phyloP scores from a whole-genome alignment of 2,329 filamentous ascomycete genomes.

The Colletotrichum aenigma region DNA sequence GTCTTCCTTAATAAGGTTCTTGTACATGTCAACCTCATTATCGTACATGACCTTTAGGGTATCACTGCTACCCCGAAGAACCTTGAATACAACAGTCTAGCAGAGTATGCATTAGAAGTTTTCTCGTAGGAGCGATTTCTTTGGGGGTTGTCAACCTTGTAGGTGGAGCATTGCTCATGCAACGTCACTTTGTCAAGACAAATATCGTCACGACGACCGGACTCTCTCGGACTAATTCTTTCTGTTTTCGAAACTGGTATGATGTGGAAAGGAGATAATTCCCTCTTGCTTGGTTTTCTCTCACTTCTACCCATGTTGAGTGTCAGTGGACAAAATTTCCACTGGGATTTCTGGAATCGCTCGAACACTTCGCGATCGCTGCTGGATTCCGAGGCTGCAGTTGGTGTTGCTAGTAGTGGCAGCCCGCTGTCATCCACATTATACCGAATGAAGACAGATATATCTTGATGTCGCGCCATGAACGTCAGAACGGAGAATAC shows the following conservation, averaged over 20 bases:
- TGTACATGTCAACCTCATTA: neutral
- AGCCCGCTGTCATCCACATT: neutral
- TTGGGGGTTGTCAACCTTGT: neutral
- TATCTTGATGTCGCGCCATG: neutral
- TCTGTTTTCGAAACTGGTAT: neutral
- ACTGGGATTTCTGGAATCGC: neutral
- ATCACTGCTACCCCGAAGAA: neutral
- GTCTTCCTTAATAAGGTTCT: neutral
- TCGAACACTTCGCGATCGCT: neutral
- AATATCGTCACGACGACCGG: too few species aligned
- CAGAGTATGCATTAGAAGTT: too few species aligned
- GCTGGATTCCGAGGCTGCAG: neutral
- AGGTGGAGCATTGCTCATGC: neutral
- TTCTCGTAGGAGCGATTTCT: too few species aligned
- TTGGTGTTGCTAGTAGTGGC: neutral
- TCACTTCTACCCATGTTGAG: neutral
- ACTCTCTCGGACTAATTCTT: too few species aligned
- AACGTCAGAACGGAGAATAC: neutral
- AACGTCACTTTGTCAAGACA: neutral
- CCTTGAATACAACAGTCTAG: neutral
- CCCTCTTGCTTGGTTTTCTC: neutral
- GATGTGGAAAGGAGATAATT: neutral
- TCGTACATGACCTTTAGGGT: neutral
- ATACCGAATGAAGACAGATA: neutral
- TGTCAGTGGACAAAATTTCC: neutral